These are phyloP conservation scores for Jamesozyma jinghongensis DNA, from an alignment of 805 yeast genomes.

Conservation along the genomic window DNA sequence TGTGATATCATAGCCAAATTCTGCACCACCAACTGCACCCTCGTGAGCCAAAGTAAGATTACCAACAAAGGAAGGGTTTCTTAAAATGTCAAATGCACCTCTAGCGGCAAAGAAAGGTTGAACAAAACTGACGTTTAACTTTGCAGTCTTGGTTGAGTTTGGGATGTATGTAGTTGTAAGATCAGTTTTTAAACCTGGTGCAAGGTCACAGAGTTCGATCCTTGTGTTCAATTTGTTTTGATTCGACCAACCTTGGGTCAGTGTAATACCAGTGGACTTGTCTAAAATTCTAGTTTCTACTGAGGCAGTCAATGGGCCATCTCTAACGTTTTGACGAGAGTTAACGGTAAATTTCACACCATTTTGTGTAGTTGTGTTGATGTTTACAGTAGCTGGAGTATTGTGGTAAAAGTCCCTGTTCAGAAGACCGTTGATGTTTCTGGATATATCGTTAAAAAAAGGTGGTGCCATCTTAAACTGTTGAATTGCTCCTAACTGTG, in stretches of 20 bases:
- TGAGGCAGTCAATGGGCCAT: slow-evolving; percentile 75
- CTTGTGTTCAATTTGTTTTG: slow-evolving; percentile 87
- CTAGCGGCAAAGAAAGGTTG: slow-evolving; percentile 92
- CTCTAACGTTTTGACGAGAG: slow-evolving; percentile 76
- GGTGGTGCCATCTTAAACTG: slow-evolving; percentile 89
- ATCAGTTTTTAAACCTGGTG: slow-evolving; percentile 93
- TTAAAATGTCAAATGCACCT: slow-evolving; percentile 87
- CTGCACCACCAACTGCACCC: slow-evolving; percentile 95
- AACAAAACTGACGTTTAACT: slow-evolving; percentile 80
- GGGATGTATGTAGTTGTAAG: slow-evolving; percentile 83
- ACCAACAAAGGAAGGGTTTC: slow-evolving; percentile 94
- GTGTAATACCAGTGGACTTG: slow-evolving; percentile 82
- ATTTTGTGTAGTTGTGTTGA: slow-evolving; percentile 90
- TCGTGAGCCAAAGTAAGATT: slow-evolving; percentile 92
- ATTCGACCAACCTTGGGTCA: slow-evolving; percentile 98
- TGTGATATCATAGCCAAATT: slow-evolving; percentile 91
- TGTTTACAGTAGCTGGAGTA: slow-evolving; percentile 77
- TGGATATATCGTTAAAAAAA: slow-evolving; percentile 88
- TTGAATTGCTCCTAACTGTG: too few relatives aligned
- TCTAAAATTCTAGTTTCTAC: slow-evolving; percentile 89
- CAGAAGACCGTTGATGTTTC: slow-evolving; percentile 83
- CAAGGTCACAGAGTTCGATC: slow-evolving; percentile 83
- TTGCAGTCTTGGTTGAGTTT: slow-evolving; percentile 75
- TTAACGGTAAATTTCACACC: slow-evolving; percentile 92
- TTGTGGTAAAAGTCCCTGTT: slow-evolving; percentile 89